A percentile compares a stretch with the other conserved stretches of the same genome.
Evolutionary conservation across 2,329 filamentous ascomycete genomes (phyloP).

Genomic region (Mariannaea sp.): DNA sequence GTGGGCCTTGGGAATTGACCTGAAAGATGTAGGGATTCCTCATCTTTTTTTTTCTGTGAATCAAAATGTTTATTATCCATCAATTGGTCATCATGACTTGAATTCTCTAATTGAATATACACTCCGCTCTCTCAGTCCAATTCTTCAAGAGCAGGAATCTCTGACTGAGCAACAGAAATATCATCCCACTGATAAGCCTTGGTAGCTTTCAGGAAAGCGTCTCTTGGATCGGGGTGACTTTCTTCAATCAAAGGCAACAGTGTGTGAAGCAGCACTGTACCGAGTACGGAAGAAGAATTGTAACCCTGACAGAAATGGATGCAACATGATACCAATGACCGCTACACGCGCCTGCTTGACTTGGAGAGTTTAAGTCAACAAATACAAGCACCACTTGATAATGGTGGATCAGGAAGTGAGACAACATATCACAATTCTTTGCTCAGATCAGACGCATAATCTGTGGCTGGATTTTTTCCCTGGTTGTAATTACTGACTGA

Average conservation of each 20-base stretch:
- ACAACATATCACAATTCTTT: conserved; percentile 8
- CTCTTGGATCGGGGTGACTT: no score
- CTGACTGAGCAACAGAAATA: no score
- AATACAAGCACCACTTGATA: conserved; percentile 21
- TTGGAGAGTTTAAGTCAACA: conserved; percentile 15
- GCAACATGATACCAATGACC: conserved; percentile 14
- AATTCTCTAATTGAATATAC: no score
- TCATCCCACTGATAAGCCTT: no score
- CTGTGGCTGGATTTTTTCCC: neutral
- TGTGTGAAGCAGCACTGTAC: no score
- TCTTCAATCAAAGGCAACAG: no score
- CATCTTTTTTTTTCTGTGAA: neutral
- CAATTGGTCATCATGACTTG: no score
- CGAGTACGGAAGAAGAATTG: conserved; percentile 3
- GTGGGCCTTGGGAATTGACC: neutral
- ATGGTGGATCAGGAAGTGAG: conserved; percentile 2
- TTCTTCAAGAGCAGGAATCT: no score
- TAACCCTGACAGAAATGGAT: conserved; percentile 13
- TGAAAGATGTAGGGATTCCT: neutral
- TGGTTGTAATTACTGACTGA: neutral
- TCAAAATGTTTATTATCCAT: no score
- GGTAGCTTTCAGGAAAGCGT: no score
- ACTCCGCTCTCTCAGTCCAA: no score
- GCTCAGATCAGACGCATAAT: neutral
- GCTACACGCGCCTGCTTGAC: conserved; percentile 15